Evolutionary conservation across 2,329 filamentous ascomycete species (phyloP).

Genomic region (Alternaria tenuissima): DNA sequence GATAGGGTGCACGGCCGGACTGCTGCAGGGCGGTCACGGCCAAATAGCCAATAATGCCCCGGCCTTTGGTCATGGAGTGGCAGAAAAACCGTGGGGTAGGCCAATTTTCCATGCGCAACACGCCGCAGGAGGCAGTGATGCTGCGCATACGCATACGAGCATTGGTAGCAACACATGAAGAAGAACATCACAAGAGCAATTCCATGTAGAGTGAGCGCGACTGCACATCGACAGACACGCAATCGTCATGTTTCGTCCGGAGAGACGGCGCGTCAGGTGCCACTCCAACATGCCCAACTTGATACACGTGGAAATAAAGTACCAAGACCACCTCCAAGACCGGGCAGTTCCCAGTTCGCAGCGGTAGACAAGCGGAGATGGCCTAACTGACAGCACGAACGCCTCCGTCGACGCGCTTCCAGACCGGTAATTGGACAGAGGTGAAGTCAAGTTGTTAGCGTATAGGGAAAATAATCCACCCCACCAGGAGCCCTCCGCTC

Average conservation of each 20-base stretch:
- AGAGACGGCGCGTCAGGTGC: slow-evolving; percentile 4
- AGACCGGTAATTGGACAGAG: slow-evolving; percentile 42
- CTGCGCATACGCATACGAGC: slow-evolving; percentile 30
- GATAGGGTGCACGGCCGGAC: slow-evolving; percentile 31
- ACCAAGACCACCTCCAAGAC: slow-evolving; percentile 30
- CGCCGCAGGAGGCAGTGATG: slow-evolving; percentile 21
- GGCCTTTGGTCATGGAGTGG: slow-evolving; percentile 38
- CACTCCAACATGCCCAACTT: slow-evolving; percentile 17
- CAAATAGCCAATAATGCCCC: slow-evolving; percentile 28
- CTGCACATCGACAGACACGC: background rate
- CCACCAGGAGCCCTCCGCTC: slow-evolving; percentile 39
- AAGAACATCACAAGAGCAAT: background rate
- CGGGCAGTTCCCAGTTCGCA: slow-evolving; percentile 26
- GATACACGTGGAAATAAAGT: slow-evolving; percentile 26
- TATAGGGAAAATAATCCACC: slow-evolving; percentile 45
- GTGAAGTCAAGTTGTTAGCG: slow-evolving; percentile 47
- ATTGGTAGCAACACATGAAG: slow-evolving; percentile 16
- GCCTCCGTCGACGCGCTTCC: slow-evolving; percentile 36
- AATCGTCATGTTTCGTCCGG: background rate
- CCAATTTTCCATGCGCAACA: slow-evolving; percentile 42
- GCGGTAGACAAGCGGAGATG: slow-evolving; percentile 29
- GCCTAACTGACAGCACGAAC: slow-evolving; percentile 27
- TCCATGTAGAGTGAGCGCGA: background rate
- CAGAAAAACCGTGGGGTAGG: slow-evolving; percentile 51
- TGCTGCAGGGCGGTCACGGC: slow-evolving; percentile 33